Evolutionary conservation across 1,139 yeast species (phyloP).

Genomic region (Taphrina deformans): DNA sequence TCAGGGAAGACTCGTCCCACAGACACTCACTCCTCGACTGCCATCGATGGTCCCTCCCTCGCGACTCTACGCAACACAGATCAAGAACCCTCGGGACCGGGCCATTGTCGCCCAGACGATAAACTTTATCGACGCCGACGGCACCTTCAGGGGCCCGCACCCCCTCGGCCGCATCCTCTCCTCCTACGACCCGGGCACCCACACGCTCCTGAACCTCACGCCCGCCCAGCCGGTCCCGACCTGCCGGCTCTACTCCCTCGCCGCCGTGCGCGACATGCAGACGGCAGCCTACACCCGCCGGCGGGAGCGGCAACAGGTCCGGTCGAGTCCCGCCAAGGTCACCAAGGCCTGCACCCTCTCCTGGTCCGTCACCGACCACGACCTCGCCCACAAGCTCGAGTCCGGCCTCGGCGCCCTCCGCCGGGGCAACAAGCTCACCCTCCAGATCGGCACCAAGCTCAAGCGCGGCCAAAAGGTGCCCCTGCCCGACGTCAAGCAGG

Average conservation of each 20-base stretch:
- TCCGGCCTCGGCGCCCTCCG: slow-evolving; percentile 23
- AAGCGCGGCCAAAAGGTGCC: background rate
- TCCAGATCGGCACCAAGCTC: slow-evolving; percentile 15
- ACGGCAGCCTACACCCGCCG: slow-evolving; percentile 12
- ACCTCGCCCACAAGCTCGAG: slow-evolving; percentile 19
- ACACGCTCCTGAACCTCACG: slow-evolving; percentile 27
- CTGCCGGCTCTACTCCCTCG: slow-evolving; percentile 25
- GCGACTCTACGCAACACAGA: slow-evolving; percentile 6
- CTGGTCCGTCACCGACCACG: slow-evolving; percentile 29
- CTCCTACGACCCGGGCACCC: slow-evolving; percentile 19
- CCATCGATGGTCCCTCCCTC: background rate
- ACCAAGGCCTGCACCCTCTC: slow-evolving; percentile 14
- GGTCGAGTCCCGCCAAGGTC: slow-evolving; percentile 4
- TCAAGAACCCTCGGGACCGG: slow-evolving; percentile 28
- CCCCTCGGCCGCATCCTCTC: slow-evolving; percentile 11
- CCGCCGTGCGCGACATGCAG: slow-evolving; percentile 12
- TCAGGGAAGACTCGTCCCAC: background rate
- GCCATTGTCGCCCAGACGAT: slow-evolving; percentile 7
- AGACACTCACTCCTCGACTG: background rate
- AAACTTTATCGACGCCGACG: slow-evolving; percentile 17
- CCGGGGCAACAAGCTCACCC: slow-evolving; percentile 19
- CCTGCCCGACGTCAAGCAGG: background rate
- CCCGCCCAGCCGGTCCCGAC: slow-evolving; percentile 27
- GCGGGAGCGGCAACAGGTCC: slow-evolving; percentile 6
- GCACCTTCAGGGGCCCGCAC: slow-evolving; percentile 9